Evolutionary conservation across 768 basidiomycete species (phyloP), one percentile per base, ranked within the genome.

Genomic region (Leccinellum albellum): DNA sequence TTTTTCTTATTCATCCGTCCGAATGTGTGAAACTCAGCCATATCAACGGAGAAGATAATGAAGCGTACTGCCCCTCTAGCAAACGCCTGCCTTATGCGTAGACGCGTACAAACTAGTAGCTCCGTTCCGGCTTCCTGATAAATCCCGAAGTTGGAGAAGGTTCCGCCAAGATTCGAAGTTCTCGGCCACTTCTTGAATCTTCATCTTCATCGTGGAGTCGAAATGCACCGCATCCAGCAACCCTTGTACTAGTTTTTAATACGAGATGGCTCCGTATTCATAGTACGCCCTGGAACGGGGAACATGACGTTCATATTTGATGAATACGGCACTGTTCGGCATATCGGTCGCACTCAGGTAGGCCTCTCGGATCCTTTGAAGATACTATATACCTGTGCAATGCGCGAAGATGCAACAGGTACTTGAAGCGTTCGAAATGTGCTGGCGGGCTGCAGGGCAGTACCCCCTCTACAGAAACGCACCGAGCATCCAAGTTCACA

Each of bases 311-410:
- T 51, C 3, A 45, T 37, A 48, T 49, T 9, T 9, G 21, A 24
- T 20, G 24, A 29, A 32, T 51, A 51, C 53, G 55, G 40, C 50
- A 42, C 33, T n/a, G n/a, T 32, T 31, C n/a, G 48, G n/a, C 3
- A 14, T 32, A 17, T 23, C 51, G 28, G 33, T 48, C 37, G n/a
- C 29, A 26, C 51, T 21, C 35, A 49, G 20, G 15, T 21, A 33
- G 37, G 50, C 35, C 32, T 46, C 40, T 53, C 63, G 58, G 57
- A 32, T 24, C 26, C 51, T 65, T 55, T 66, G 52, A 4, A 37
- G 24, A 13, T 13, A 14, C n/a, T n/a, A n/a, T n/a, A n/a, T n/a
- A 4, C 55, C 56, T 55, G 45, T 59, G 53, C 54, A 51, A 63
- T 26, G 20, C 20, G 12, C 20, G 47, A 56, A 58, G 50, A 53